Evolutionary conservation across 495 filamentous ascomycete genomes (phyloP).

Genomic region (Chaetomium fimeti): DNA sequence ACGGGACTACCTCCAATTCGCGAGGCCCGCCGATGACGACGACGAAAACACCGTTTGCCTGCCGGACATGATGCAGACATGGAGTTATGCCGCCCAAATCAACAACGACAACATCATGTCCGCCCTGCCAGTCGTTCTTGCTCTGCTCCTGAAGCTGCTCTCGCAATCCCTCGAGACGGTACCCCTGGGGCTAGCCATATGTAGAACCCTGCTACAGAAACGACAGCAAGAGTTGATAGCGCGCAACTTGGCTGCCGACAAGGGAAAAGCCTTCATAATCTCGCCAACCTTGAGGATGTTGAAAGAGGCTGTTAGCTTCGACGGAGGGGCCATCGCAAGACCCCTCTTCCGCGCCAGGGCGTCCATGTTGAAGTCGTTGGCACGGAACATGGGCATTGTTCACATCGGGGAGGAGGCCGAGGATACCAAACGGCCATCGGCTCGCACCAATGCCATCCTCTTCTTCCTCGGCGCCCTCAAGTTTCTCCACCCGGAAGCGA

Average conservation of each 20-base stretch:
- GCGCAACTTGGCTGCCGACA: slow-evolving; percentile 67
- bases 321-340: slow-evolving; percentile 73
- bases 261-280: slow-evolving; percentile 78
- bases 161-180: slow-evolving; percentile 68
- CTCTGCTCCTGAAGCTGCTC: slow-evolving; percentile 70
- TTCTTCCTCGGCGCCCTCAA: slow-evolving; percentile 73
- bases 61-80: slow-evolving; percentile 71
- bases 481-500: slow-evolving; percentile 66
- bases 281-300: slow-evolving; percentile 78
- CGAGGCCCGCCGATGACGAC: slow-evolving; percentile 55
- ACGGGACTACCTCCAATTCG: slow-evolving; percentile 67
- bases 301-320: slow-evolving; percentile 72
- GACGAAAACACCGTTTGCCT: slow-evolving; percentile 60
- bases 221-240: slow-evolving; percentile 70
- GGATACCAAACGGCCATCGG: slow-evolving; percentile 59
- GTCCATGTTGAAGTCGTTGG: slow-evolving; percentile 71
- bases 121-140: slow-evolving; percentile 69
- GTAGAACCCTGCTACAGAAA: slow-evolving; percentile 69
- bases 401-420: slow-evolving; percentile 54
- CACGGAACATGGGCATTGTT: slow-evolving; percentile 56
- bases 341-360: slow-evolving; percentile 67
- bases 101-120: slow-evolving; percentile 75
- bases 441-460: slow-evolving; percentile 71
- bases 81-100: slow-evolving; percentile 68
- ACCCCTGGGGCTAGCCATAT: slow-evolving; percentile 66